Percentiles rank a stretch among this genome's conserved stretches.
phyloP scores from a whole-genome alignment of 768 basidiomycete species.

The Floccularia luteovirens region DNA sequence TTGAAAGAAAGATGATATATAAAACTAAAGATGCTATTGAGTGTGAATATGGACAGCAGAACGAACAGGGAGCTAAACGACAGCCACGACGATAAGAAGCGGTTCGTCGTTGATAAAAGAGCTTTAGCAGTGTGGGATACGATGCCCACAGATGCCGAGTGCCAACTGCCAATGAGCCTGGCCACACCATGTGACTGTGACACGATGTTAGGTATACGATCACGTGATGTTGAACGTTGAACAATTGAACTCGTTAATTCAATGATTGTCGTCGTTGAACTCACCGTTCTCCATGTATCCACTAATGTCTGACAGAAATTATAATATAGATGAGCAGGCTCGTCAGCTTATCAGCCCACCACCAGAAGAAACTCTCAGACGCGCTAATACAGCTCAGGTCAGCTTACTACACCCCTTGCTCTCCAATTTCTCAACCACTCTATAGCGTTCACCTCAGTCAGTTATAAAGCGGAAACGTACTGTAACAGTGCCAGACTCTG shows the following conservation, averaged over 20 bases:
- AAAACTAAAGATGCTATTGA: too few relatives aligned
- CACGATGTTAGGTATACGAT: too few relatives aligned
- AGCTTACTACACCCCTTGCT: slow-evolving; percentile 4
- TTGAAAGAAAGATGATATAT: too few relatives aligned
- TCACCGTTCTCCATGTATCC: slow-evolving; percentile 3
- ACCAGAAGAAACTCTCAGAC: slow-evolving; percentile 45
- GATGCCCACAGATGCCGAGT: neutral
- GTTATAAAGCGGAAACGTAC: slow-evolving; percentile 25
- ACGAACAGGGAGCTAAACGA: too few relatives aligned
- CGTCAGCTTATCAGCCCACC: slow-evolving; percentile 49
- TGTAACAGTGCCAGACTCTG: slow-evolving; percentile 10
- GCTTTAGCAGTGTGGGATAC: neutral
- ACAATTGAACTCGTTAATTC: neutral
- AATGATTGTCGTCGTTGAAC: too few relatives aligned
- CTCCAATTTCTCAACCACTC: slow-evolving; percentile 8
- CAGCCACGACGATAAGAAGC: too few relatives aligned
- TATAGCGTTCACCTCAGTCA: slow-evolving; percentile 15
- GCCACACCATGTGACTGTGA: too few relatives aligned
- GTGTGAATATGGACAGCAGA: too few relatives aligned
- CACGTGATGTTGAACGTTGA: slow-evolving; percentile 14
- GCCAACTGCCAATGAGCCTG: neutral
- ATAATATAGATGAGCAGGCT: slow-evolving; percentile 10
- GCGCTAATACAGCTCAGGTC: slow-evolving; percentile 13
- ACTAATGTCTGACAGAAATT: slow-evolving; percentile 13
- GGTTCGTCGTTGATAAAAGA: too few relatives aligned